phyloP scores from a whole-genome alignment of 257 asterid species.

The Parsonsia alboflavescens region DNA sequence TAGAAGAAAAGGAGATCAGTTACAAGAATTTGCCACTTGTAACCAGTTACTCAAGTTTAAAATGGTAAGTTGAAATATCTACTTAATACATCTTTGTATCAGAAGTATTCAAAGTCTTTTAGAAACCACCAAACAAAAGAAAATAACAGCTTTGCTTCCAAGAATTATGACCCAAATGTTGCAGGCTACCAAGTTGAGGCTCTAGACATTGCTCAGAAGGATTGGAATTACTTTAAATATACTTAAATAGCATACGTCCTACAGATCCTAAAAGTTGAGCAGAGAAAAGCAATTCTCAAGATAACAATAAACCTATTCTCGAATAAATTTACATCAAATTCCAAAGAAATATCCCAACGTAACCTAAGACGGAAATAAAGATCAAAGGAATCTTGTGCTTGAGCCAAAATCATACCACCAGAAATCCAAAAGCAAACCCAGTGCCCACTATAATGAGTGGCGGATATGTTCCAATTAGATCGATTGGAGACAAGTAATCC shows the following conservation, averaged over 20 bases:
- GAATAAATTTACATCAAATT: background rate
- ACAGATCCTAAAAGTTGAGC: background rate
- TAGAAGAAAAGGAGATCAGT: background rate
- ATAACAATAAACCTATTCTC: background rate
- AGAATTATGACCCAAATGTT: background rate
- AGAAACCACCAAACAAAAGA: background rate
- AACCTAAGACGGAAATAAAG: no score
- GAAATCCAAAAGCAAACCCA: slow-evolving; percentile 94
- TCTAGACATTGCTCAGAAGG: background rate
- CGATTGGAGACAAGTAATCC: slow-evolving; percentile 80
- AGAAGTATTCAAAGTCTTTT: background rate
- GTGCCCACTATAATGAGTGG: slow-evolving; percentile 64
- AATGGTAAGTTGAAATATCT: background rate
- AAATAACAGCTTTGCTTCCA: background rate
- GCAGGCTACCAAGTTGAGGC: background rate
- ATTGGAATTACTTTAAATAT: background rate
- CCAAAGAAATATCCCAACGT: background rate
- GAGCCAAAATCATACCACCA: slow-evolving; percentile 57
- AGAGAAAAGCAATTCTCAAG: background rate
- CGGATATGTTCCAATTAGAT: slow-evolving; percentile 60
- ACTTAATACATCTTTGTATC: background rate
- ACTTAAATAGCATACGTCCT: background rate
- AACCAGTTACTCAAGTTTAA: background rate
- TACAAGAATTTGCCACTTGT: background rate
- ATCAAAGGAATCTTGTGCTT: background rate